phyloP scores from a whole-genome alignment of 2,329 filamentous ascomycete genomes.

The Fusarium beomiforme region DNA sequence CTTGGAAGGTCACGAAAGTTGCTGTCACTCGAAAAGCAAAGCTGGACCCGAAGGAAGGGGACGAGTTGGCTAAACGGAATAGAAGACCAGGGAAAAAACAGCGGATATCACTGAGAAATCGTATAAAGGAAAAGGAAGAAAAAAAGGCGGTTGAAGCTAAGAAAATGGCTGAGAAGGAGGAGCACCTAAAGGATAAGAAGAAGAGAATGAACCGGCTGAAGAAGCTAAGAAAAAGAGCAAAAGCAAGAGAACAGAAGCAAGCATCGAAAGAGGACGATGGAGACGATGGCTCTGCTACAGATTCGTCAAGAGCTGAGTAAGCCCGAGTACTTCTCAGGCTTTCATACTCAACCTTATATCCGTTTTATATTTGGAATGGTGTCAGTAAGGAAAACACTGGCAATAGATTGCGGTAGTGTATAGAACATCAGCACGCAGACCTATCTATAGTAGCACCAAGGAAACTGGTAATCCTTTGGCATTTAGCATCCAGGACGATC shows the following conservation, averaged over 20 bases:
- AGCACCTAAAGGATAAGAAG: conserved; percentile 68
- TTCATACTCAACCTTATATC: not conserved
- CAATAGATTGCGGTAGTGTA: not conserved
- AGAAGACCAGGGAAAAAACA: conserved; percentile 67
- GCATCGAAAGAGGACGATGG: conserved; percentile 34
- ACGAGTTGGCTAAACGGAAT: conserved; percentile 45
- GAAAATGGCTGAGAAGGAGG: conserved; percentile 60
- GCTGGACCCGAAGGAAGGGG: conserved; percentile 9
- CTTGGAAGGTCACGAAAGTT: conserved; percentile 66
- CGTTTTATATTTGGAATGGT: not conserved
- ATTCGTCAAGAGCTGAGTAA: conserved; percentile 31
- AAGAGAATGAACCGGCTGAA: conserved; percentile 68
- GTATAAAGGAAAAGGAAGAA: conserved; percentile 54
- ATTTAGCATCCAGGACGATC: no score
- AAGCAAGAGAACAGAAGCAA: conserved; percentile 65
- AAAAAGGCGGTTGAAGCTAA: conserved; percentile 52
- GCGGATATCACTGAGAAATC: conserved; percentile 61
- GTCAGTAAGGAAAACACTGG: not conserved
- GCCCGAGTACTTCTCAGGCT: not conserved
- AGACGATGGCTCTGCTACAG: conserved; percentile 29
- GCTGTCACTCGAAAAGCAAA: conserved; percentile 46
- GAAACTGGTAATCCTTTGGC: no score
- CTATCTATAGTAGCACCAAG: no score
- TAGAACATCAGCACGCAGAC: no score
- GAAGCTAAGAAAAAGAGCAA: conserved; percentile 67